Percentiles rank a stretch among this genome's conserved stretches.
Conservation (phyloP, 2,329 filamentous ascomycete genomes). For the Pseudonectria foliicola region DNA sequence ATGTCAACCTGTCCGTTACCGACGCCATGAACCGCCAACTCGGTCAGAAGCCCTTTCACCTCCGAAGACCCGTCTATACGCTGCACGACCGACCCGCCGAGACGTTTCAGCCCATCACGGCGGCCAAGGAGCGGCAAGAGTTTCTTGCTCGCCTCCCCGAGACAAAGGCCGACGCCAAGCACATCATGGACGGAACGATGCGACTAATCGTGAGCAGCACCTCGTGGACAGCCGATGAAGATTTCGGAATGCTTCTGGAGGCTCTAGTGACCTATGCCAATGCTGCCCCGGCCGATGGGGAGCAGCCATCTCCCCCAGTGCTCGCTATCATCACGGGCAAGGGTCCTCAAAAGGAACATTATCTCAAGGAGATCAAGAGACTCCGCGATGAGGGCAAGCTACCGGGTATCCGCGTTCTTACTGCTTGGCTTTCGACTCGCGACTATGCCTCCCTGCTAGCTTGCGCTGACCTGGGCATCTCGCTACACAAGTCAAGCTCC, state of each 20-base stretch:
- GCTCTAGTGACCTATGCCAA: slow-evolving; percentile 70
- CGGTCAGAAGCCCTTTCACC: slow-evolving; percentile 51
- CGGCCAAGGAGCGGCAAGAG: slow-evolving; percentile 36
- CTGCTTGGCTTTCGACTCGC: slow-evolving; percentile 75
- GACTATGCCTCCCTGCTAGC: slow-evolving; percentile 83
- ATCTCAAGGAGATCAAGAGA: slow-evolving; percentile 56
- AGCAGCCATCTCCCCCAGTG: slow-evolving; percentile 50
- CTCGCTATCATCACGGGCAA: slow-evolving; percentile 91
- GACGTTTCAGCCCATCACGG: slow-evolving; percentile 67
- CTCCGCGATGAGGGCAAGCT: slow-evolving; percentile 59
- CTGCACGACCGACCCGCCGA: slow-evolving; percentile 81
- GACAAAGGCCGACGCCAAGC: slow-evolving; percentile 51
- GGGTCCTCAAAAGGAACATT: slow-evolving; percentile 74
- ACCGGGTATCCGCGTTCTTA: slow-evolving; percentile 62
- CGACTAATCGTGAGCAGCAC: slow-evolving; percentile 84
- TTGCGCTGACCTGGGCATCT: slow-evolving; percentile 82
- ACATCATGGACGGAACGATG: slow-evolving; percentile 51
- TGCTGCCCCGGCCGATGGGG: slow-evolving; percentile 32
- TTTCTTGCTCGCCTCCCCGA: slow-evolving; percentile 62
- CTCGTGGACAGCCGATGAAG: slow-evolving; percentile 95
- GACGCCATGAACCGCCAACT: slow-evolving; percentile 78
- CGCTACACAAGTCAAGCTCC: slow-evolving; percentile 85
- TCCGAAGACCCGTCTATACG: slow-evolving; percentile 59
- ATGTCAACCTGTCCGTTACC: slow-evolving; percentile 80
- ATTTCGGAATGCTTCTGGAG: slow-evolving; percentile 81